Evolutionary conservation across 2,329 filamentous ascomycete species (phyloP), one percentile per base, ranked within the genome.

Genomic region (Colletotrichum viniferum): DNA sequence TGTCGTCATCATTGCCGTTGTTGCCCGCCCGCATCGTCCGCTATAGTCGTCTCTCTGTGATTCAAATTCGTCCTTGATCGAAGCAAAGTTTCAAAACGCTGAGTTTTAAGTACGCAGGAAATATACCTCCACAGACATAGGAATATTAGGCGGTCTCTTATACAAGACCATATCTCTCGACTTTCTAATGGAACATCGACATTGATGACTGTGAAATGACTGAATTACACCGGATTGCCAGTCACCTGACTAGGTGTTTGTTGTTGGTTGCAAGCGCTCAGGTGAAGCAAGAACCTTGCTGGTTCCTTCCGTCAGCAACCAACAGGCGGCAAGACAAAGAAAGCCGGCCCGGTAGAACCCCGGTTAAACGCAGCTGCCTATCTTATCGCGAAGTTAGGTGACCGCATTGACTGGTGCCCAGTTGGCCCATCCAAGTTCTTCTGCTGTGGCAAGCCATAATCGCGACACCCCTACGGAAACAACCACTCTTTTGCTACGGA

Each of bases 351-450:
- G 76, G 76, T 21, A n/a, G 52, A 76, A 36, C 18, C 32, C 56
- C 43, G 43, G 43, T 52, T 52, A 52, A 52, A 52, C 10, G 61
- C 21, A 14, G 56, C 28, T 36, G 68, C 30, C 63, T 73, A 69
- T 69, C 76, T 77, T 77, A 77, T 77, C 76, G 69, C 61, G 68
- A 48, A 62, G 67, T 58, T 56, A 60, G 60, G 75, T 75, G 75
- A 77, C 73, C 72, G 75, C 76, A 77, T 77, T 74, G 65, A 76
- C 74, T 66, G 70, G 36, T 76, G 71, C 60, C 60, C 66, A 74
- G 74, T 76, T 63, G 64, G 65, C 30, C 36, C 74, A 60, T 48
- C 55, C 64, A 26, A 62, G 48, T 63, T 32, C 71, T 55, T 74
- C 66, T 32, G 65, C 60, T 58, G 73, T 76, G 62, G 74, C 76